Evolutionary conservation across 805 yeast genomes (phyloP), one percentile per base, ranked within the genome.

Genomic region (Suhomyces canberraensis): DNA sequence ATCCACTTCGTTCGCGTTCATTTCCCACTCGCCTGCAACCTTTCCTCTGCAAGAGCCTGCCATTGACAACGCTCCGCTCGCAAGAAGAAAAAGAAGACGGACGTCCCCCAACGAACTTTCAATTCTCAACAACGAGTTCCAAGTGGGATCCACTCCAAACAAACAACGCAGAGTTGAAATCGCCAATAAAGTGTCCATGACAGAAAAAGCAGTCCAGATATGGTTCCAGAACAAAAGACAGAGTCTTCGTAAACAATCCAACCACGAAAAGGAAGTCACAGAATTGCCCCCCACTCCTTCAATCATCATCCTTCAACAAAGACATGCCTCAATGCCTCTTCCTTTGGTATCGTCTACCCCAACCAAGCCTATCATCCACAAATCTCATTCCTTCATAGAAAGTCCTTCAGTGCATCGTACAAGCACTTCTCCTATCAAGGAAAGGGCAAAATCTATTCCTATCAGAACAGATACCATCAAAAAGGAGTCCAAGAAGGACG

Each of bases 211-310:
- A 2, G 95, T 93, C 24, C 98, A 93, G 66, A 88, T 91, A 45
- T 93, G 98, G 98, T 93, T 93, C 66, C 98, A 93, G 65, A 93
- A 93, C 63, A 85, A 81, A 60, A 78, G 98, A 60, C 97, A 91
- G 62, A 75, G 90, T 25, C 63, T 83, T 45, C 75, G 89, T 52
- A 78, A 81, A 49, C 69, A 64, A 34, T 50, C 53, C 37, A 43
- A 45, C 28, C 37, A 49, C 11, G 73, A 67, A 33, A 63, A 52
- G 44, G 73, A 69, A 49, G 51, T 69, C 28, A 64, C 72, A 7
- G 69, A 60, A 40, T 56, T 69, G 45, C 71, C 72, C 20, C 70
- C 71, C n/a, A 64, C 69, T 9, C 67, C 66, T 3, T 50, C 56
- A 20, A 24, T 37, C 36, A 29, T 37, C 37, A 37, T 28, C 19